phyloP scores from a whole-genome alignment of 139 green algal genomes.

The Chlamydomonas sphaeroides region DNA sequence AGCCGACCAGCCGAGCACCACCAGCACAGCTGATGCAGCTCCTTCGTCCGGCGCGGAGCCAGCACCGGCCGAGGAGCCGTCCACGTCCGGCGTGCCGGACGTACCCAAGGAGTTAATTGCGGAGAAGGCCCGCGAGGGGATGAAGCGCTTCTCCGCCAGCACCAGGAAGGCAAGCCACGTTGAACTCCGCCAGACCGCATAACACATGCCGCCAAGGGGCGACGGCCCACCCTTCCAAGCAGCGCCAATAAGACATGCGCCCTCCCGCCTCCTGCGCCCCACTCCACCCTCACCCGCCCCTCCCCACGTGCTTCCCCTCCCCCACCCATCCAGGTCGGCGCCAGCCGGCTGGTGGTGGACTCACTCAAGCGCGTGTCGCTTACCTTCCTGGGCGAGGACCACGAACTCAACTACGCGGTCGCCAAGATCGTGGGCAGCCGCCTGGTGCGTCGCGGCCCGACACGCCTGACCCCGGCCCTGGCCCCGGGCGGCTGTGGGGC shows the following conservation, averaged over 20 bases:
- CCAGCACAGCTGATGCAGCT: too few relatives aligned
- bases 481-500: not conserved
- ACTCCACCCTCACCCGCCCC: not conserved
- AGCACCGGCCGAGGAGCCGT: too few relatives aligned
- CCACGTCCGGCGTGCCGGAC: too few relatives aligned
- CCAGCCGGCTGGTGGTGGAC: slow-evolving; percentile 8
- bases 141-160: slow-evolving; percentile 5
- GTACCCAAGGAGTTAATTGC: not conserved
- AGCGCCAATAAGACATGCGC: not conserved
- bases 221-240: too few relatives aligned
- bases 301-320: not conserved
- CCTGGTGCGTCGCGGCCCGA: not conserved
- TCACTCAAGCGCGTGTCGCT: slow-evolving; percentile 25
- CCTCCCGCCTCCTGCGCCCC: too few relatives aligned
- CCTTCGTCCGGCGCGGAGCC: too few relatives aligned
- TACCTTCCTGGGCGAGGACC: slow-evolving; percentile 44
- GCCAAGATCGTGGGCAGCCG: slow-evolving; percentile 27
- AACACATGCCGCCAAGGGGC: not conserved
- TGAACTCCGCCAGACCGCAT: too few relatives aligned
- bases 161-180: slow-evolving; percentile 8
- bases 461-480: not conserved
- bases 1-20: too few relatives aligned
- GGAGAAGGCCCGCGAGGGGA: slow-evolving; percentile 14
- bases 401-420: slow-evolving; percentile 36
- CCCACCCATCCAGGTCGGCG: not conserved